Conservation (phyloP, 2,329 filamentous ascomycete species). For the Celoporthe dispersa region DNA sequence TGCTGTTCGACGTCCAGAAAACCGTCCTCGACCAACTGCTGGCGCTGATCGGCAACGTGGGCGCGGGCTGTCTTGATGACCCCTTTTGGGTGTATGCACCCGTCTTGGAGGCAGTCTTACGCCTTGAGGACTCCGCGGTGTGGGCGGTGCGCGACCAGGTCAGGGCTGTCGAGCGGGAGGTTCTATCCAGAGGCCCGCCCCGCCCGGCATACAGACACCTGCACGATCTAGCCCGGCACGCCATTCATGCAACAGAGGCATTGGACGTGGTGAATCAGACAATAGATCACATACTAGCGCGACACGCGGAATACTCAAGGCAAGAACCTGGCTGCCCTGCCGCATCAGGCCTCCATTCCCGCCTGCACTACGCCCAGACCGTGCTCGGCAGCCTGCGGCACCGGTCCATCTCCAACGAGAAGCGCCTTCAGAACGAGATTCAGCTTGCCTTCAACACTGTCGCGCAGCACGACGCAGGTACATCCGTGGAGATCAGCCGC, state of each 20-base stretch:
- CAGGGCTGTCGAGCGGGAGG: conserved; percentile 38
- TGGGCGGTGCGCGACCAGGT: conserved; percentile 46
- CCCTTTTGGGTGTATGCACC: conserved; percentile 45
- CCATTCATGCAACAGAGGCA: conserved; percentile 50
- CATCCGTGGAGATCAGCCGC: conserved; percentile 45
- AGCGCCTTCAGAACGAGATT: conserved; percentile 59
- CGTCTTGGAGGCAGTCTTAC: conserved; percentile 39
- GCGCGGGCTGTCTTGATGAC: background rate
- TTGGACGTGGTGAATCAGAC: conserved; percentile 42
- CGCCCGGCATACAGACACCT: conserved; percentile 41
- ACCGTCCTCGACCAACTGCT: background rate
- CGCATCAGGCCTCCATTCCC: conserved; percentile 29
- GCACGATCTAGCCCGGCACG: conserved; percentile 49
- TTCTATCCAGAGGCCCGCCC: background rate
- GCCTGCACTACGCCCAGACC: conserved; percentile 41
- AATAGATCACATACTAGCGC: conserved; percentile 37
- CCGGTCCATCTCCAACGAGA: conserved; percentile 45
- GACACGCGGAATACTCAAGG: conserved; percentile 26
- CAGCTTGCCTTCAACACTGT: conserved; percentile 54
- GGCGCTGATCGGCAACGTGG: background rate
- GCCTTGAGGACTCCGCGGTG: conserved; percentile 41
- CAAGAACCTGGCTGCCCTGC: background rate
- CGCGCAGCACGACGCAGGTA: conserved; percentile 45
- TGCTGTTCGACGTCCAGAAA: background rate
- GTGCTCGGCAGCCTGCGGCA: conserved; percentile 41